phyloP scores from a whole-genome alignment of 2,329 filamentous ascomycete genomes.

The Botrytis sinoallii region DNA sequence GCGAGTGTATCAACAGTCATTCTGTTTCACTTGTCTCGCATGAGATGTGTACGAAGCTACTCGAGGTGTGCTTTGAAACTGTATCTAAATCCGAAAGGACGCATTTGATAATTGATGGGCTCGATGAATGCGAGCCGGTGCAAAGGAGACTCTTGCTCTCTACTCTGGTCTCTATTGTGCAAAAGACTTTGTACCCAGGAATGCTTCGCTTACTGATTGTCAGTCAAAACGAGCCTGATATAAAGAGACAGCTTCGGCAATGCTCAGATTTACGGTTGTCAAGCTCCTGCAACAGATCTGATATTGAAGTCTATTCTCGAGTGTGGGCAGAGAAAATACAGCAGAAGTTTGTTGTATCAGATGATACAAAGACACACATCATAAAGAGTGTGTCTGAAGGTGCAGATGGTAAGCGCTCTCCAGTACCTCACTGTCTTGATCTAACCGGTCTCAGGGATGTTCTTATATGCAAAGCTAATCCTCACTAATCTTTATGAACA shows the following conservation, averaged over 20 bases:
- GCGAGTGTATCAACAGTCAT: constrained; percentile 28
- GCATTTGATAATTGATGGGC: constrained; percentile 43
- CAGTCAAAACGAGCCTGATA: constrained; percentile 39
- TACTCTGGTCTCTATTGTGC: constrained; percentile 32
- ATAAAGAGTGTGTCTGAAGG: constrained; percentile 25
- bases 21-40: not conserved
- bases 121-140: constrained; percentile 42
- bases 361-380: constrained; percentile 24
- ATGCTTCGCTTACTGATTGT: constrained; percentile 38
- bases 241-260: constrained; percentile 34
- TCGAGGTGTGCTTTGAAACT: constrained; percentile 34
- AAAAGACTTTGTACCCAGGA: constrained; percentile 20
- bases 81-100: constrained; percentile 19
- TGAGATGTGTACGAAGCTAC: constrained; percentile 24
- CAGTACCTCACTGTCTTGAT: constrained; percentile 1
- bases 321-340: constrained; percentile 28
- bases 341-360: constrained; percentile 28
- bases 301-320: constrained; percentile 37
- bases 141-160: constrained; percentile 38
- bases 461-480: constrained; percentile 37
- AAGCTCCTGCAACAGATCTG: constrained; percentile 33
- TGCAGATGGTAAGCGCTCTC: constrained; percentile 23
- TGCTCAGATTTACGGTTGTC: constrained; percentile 31
- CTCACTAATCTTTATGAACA: constrained; percentile 31
- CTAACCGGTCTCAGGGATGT: constrained; percentile 31